Base-by-base conservation (phyloP, 2,329 filamentous ascomycete species). In the Penicillium concentricum region DNA sequence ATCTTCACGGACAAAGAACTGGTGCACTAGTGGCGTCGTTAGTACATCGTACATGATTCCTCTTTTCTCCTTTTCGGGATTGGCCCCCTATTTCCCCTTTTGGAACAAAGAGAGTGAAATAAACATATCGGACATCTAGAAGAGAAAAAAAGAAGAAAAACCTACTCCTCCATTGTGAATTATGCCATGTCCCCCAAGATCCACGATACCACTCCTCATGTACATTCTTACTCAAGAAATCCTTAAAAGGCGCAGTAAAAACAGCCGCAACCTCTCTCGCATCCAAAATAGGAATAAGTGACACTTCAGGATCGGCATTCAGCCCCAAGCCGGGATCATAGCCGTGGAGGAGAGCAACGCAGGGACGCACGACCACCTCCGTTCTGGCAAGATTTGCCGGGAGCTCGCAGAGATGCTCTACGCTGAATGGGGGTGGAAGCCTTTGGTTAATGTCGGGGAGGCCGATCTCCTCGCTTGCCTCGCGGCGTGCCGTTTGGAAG, bases 381-480 rank as follows among this genome's bases (percentile, higher is more conserved):
- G 88, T 92, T 66, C 84, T 84, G 8, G 89, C 88, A 16, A 92
- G 81, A 67, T 85, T 88, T 54, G 86, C 86, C 26, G 93, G 93
- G 3, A 97, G 81, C 70, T 89, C 84, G 77, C 92, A 95, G 42
- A 97, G 84, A 69, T 94, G 88, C 75, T 97, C 92, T 64, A 97
- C 87, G 53, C 82, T 81, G 76, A 96, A 97, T 1, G 90, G 90
- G 13, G 80, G 77, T 2, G 91, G 90, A 30, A 96, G 82, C 58
- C 84, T 84, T 69, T 92, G 85, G 64, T 86, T 81, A 68, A 87
- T 81, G 43, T 72, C 70, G 1, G 93, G 90, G 3, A 97, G 85
- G 1, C 93, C 93, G 62, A 97, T 96, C 73, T 97, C 93, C 73
- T 97, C 93, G 72, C 84, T 89, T 1, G 93, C 92, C 79, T 97